phyloP scores from a whole-genome alignment of 257 asterid genomes.

The Linderniella brevidens region DNA sequence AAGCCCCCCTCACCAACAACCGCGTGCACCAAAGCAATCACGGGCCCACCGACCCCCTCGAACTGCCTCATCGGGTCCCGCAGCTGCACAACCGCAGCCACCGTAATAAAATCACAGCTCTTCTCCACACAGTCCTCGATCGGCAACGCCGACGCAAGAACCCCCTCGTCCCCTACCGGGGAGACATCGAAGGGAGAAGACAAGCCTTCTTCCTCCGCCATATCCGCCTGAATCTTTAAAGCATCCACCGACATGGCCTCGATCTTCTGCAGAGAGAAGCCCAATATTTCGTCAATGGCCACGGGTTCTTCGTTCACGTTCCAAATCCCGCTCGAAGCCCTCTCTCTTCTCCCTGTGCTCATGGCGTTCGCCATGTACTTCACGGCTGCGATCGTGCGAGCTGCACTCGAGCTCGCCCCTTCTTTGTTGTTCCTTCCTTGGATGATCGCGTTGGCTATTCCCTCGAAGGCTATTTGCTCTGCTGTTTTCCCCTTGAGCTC shows the following conservation, averaged over 20 bases:
- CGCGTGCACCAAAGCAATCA: constrained; percentile 50
- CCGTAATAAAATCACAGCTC: constrained; percentile 14
- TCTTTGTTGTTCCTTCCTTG: constrained; percentile 53
- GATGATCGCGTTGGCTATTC: constrained; percentile 73
- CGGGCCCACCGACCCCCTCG: constrained; percentile 84
- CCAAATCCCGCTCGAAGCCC: constrained; percentile 71
- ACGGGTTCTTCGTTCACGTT: constrained; percentile 45
- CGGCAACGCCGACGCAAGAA: constrained; percentile 38
- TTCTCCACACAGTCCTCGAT: constrained; percentile 44
- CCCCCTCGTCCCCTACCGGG: constrained; percentile 23
- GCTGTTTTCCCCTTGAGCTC: constrained; percentile 80
- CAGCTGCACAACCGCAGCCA: constrained; percentile 44
- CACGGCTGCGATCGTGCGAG: constrained; percentile 47
- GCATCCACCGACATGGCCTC: constrained; percentile 66
- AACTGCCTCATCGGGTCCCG: constrained; percentile 78
- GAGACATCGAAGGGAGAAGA: constrained; percentile 58
- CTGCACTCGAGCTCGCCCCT: constrained; percentile 81
- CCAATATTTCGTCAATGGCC: constrained; percentile 39
- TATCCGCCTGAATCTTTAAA: constrained; percentile 55
- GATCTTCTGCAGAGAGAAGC: constrained; percentile 60
- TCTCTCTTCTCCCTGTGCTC: constrained; percentile 44
- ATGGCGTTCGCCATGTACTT: constrained; percentile 56
- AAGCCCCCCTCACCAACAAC: too few relatives aligned
- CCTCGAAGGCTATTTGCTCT: constrained; percentile 88
- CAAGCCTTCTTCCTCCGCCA: constrained; percentile 37